A percentile compares a stretch with the other conserved stretches of the same genome.
Evolutionary conservation across 2,329 filamentous ascomycete species (phyloP).

Genomic region (Rhinocladiella mackenziei): DNA sequence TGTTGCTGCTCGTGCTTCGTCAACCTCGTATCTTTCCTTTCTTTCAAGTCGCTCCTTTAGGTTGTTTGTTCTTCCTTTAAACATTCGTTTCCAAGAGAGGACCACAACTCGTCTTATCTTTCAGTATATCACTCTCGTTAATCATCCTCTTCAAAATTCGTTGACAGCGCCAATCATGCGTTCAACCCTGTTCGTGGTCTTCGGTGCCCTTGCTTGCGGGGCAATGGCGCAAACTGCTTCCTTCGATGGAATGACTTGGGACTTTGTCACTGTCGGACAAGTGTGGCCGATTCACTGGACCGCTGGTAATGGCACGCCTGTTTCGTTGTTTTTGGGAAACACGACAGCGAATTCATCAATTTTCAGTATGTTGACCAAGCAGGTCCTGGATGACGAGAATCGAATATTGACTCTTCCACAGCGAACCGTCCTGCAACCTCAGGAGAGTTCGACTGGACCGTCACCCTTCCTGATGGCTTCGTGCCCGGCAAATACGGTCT

Average conservation of each 20-base stretch:
- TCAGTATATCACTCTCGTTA: too few species aligned
- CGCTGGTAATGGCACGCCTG: conserved; percentile 18
- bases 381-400: neutral
- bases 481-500: conserved; percentile 24
- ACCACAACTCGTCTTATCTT: neutral
- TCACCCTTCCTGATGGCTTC: conserved; percentile 19
- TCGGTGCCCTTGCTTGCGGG: conserved; percentile 19
- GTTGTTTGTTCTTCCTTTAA: conserved; percentile 1
- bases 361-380: conserved; percentile 18
- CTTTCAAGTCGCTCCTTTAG: conserved; percentile 9
- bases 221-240: conserved; percentile 19
- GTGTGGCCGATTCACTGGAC: conserved; percentile 23
- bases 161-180: too few species aligned
- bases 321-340: conserved; percentile 24
- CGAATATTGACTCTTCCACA: conserved; percentile 1
- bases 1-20: neutral
- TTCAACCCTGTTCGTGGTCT: conserved; percentile 10
- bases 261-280: conserved; percentile 19
- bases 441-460: conserved; percentile 21
- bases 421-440: conserved; percentile 16
- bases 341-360: conserved; percentile 17
- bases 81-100: neutral
- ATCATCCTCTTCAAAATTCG: too few species aligned
- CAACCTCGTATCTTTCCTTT: neutral
- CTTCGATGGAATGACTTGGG: conserved; percentile 24